Evolutionary conservation across 2,329 filamentous ascomycete species (phyloP).

Genomic region (Pezicula rhizophila): DNA sequence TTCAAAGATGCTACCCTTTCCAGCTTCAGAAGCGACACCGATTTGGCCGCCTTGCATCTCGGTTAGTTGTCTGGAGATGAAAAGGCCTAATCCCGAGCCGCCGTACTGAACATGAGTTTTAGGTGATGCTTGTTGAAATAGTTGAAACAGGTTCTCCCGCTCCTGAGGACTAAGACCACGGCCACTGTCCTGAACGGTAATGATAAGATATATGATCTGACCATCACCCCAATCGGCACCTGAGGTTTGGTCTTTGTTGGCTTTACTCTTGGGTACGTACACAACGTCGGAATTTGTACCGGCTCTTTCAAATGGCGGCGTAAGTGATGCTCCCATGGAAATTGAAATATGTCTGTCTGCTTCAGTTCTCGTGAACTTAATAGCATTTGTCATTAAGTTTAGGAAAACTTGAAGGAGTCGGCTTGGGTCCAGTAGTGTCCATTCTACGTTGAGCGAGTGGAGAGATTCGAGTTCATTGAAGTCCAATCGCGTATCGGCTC

Average conservation of each 20-base stretch:
- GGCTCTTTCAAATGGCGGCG: constrained; percentile 1
- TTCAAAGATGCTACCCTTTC: constrained; percentile 64
- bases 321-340: constrained; percentile 31
- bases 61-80: constrained; percentile 70
- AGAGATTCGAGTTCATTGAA: constrained; percentile 60
- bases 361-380: constrained; percentile 70
- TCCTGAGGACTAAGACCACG: constrained; percentile 64
- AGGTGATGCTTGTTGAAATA: constrained; percentile 73
- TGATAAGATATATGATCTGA: constrained; percentile 59
- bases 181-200: constrained; percentile 73
- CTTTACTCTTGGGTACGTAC: constrained; percentile 6
- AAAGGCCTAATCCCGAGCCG: constrained; percentile 69
- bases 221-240: constrained; percentile 11
- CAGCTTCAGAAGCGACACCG: constrained; percentile 60
- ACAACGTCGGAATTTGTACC: constrained; percentile 4
- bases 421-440: constrained; percentile 64
- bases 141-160: constrained; percentile 67
- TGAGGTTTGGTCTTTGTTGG: constrained; percentile 8
- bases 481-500: constrained; percentile 59
- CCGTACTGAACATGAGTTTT: constrained; percentile 74
- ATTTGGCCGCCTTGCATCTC: constrained; percentile 77
- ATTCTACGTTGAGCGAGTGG: constrained; percentile 49
- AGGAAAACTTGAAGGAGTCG: constrained; percentile 73
- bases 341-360: constrained; percentile 47
- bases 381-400: constrained; percentile 72